Evolutionary conservation across 306 rosid species (phyloP).

Genomic region (Delonix regia): DNA sequence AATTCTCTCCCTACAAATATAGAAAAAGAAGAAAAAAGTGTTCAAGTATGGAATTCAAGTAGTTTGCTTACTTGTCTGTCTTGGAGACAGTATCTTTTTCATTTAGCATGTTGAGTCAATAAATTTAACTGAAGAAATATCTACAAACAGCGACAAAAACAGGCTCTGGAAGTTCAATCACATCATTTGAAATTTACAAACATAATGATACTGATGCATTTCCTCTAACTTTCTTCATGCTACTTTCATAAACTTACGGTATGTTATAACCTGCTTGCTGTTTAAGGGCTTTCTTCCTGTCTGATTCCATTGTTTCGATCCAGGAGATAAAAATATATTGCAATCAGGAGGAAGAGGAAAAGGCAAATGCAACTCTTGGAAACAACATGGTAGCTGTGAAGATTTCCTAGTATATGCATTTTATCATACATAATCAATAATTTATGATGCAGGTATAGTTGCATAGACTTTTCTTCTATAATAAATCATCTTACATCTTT

Average conservation of each 20-base stretch:
- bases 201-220: too few relatives aligned
- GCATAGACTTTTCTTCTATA: background rate
- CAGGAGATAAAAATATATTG: too few relatives aligned
- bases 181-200: background rate
- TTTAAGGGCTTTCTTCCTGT: background rate
- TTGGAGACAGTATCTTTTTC: too few relatives aligned
- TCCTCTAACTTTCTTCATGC: background rate
- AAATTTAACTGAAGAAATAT: background rate
- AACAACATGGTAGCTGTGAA: background rate
- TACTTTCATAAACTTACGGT: too few relatives aligned
- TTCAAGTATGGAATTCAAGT: too few relatives aligned
- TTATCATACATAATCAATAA: background rate
- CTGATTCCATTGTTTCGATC: background rate
- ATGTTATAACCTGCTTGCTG: background rate
- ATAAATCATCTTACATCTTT: background rate
- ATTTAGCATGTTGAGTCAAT: background rate
- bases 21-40: background rate
- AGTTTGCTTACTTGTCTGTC: too few relatives aligned
- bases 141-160: background rate
- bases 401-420: background rate
- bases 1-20: background rate
- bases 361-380: background rate
- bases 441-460: background rate
- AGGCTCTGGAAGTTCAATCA: background rate
- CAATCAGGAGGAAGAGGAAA: constrained; percentile 1